phyloP scores from a whole-genome alignment of 208 protist species.

The Herpetomonas samuelpessoai region DNA sequence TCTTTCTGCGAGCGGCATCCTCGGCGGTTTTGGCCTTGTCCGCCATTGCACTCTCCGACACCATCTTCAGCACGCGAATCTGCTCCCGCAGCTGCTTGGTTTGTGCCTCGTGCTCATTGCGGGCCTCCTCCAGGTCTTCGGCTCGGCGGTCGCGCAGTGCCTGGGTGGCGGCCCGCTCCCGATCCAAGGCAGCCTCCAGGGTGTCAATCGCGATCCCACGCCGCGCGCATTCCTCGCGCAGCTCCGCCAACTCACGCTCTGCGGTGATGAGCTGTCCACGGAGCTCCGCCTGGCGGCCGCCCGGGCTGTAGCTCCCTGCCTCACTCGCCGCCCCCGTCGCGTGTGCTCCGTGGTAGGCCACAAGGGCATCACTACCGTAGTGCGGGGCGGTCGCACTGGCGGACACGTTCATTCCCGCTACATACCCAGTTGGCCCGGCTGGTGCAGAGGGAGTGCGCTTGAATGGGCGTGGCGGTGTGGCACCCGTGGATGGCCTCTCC shows the following conservation, averaged over 20 bases:
- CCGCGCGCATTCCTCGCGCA: constrained; percentile 52
- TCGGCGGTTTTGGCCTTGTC: constrained; percentile 61
- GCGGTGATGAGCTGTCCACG: constrained; percentile 63
- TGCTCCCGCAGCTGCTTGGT: constrained; percentile 76
- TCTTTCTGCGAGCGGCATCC: constrained; percentile 60
- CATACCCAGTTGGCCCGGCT: constrained; percentile 4
- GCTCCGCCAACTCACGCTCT: constrained; percentile 69
- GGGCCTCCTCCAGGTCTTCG: constrained; percentile 33
- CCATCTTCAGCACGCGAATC: constrained; percentile 66
- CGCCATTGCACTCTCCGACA: constrained; percentile 68
- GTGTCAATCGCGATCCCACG: constrained; percentile 44
- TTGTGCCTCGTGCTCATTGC: constrained; percentile 64
- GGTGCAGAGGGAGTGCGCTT: background rate
- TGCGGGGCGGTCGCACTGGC: constrained; percentile 7
- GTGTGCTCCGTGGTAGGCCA: constrained; percentile 8
- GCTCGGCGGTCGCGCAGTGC: constrained; percentile 36
- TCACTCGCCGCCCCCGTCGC: constrained; percentile 11
- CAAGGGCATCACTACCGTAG: background rate
- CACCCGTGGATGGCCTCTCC: too few species aligned
- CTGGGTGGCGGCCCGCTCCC: constrained; percentile 45
- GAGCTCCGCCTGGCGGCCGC: constrained; percentile 44
- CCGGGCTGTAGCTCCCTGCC: constrained; percentile 18
- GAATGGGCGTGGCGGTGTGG: background rate
- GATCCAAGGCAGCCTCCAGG: constrained; percentile 52
- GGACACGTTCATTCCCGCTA: constrained; percentile 23